These are phyloP conservation scores for Globisporangium sylvaticum DNA, from an alignment of 352 stramenopile genomes.

Conservation along the genomic window DNA sequence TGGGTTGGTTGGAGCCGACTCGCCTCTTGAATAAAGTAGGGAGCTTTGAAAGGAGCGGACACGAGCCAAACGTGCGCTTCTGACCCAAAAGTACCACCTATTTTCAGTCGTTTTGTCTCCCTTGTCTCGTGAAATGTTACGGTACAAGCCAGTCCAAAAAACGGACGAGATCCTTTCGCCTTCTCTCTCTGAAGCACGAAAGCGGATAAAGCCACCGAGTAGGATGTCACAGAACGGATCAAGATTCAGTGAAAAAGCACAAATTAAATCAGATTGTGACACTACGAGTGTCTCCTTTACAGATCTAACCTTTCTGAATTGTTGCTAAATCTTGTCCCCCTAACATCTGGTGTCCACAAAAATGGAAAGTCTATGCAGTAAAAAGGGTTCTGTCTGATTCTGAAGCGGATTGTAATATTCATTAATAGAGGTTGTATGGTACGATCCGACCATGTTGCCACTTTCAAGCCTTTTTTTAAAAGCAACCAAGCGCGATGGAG, in stretches of 20 bases:
- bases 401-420: not conserved
- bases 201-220: not conserved
- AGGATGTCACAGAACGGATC: not conserved
- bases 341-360: not conserved
- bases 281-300: not conserved
- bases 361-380: not conserved
- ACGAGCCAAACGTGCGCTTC: not conserved
- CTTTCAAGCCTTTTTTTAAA: too few relatives aligned
- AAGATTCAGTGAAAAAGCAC: not conserved
- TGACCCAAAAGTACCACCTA: not conserved
- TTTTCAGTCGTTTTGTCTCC: not conserved
- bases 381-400: not conserved
- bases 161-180: not conserved
- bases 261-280: not conserved
- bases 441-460: not conserved
- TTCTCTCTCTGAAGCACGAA: not conserved
- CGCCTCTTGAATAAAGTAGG: not conserved
- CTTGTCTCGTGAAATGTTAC: not conserved
- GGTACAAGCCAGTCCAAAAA: not conserved
- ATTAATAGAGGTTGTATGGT: not conserved
- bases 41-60: not conserved
- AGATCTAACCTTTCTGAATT: not conserved
- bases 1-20: not conserved
- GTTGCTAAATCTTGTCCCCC: not conserved
- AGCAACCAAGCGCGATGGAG: conserved; percentile 33